These are phyloP conservation scores for Kodamaea nitidulidarum DNA, from an alignment of 805 yeast species.

Conservation along the genomic window DNA sequence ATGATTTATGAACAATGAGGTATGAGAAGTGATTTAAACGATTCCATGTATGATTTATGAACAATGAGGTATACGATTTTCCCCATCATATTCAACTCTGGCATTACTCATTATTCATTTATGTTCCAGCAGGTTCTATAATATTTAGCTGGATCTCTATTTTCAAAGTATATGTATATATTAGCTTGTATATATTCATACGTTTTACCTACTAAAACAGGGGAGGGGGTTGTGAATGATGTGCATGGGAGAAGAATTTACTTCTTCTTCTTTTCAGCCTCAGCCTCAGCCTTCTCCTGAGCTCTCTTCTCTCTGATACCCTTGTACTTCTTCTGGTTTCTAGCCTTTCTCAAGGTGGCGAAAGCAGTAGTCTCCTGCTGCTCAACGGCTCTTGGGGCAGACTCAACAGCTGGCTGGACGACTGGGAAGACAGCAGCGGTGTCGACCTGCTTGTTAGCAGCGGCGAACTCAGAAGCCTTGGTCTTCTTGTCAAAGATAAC, in stretches of 20 bases:
- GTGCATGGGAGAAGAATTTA: conserved; percentile 36
- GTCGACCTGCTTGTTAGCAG: conserved; percentile 65
- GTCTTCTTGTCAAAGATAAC: conserved; percentile 92
- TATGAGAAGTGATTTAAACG: no score
- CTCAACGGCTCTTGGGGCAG: conserved; percentile 86
- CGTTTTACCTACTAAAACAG: conserved; percentile 7
- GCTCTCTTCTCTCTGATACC: conserved; percentile 99
- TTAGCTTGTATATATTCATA: conserved; percentile 9
- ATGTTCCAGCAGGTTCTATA: neutral
- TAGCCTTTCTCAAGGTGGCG: conserved; percentile 93
- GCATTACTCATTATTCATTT: no score
- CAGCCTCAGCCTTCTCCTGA: conserved; percentile 96
- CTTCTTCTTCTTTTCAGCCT: conserved; percentile 96
- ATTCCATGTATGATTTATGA: neutral
- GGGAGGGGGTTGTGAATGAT: conserved; percentile 3
- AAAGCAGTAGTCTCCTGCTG: conserved; percentile 68
- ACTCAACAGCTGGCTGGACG: conserved; percentile 67
- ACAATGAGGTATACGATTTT: neutral
- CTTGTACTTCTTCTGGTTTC: conserved; percentile 87
- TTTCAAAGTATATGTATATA: conserved; percentile 7
- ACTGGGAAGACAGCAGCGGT: conserved; percentile 87
- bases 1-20: no score
- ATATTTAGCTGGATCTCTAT: neutral
- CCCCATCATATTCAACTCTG: no score
- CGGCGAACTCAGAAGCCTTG: conserved; percentile 58